A percentile compares a stretch with the other conserved stretches of the same genome.
phyloP scores from a whole-genome alignment of 2,329 filamentous ascomycete genomes.

The Emericellopsis cladophorae region DNA sequence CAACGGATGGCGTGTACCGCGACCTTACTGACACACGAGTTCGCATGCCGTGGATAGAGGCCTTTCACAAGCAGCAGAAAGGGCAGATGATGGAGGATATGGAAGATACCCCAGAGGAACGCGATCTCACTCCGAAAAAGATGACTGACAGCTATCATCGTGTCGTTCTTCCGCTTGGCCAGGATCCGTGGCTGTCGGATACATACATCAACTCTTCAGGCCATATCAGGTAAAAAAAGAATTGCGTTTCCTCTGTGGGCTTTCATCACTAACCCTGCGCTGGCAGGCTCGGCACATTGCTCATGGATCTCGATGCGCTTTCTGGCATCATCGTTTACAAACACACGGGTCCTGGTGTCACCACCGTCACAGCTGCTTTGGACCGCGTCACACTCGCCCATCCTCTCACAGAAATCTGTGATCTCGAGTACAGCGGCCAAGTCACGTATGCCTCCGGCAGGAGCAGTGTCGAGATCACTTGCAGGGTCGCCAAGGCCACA shows the following conservation, averaged over 20 bases:
- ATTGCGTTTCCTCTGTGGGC: neutral
- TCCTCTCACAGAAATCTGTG: constrained; percentile 64
- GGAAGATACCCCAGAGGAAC: constrained; percentile 7
- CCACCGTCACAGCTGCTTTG: constrained; percentile 34
- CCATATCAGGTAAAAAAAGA: constrained; percentile 40
- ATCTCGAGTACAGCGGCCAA: constrained; percentile 55
- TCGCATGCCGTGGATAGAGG: constrained; percentile 15
- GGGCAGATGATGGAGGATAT: constrained; percentile 4
- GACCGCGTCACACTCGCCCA: constrained; percentile 47
- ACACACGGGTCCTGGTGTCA: constrained; percentile 42
- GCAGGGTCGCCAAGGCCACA: constrained; percentile 58
- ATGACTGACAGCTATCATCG: constrained; percentile 18
- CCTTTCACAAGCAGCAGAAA: constrained; percentile 9
- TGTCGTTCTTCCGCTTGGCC: constrained; percentile 47
- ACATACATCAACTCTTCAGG: constrained; percentile 67
- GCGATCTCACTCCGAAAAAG: constrained; percentile 13
- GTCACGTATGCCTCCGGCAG: constrained; percentile 58
- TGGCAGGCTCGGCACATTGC: constrained; percentile 47
- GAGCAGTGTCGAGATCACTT: constrained; percentile 62
- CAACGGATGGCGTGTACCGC: constrained; percentile 16
- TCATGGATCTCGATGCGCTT: constrained; percentile 72
- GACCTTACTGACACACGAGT: constrained; percentile 12
- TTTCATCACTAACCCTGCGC: neutral
- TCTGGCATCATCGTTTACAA: constrained; percentile 68
- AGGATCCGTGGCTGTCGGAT: constrained; percentile 66